Percentiles rank a stretch among this genome's conserved stretches.
Conservation (phyloP, 345 rosid species). For the Tarenaya hassleriana region DNA sequence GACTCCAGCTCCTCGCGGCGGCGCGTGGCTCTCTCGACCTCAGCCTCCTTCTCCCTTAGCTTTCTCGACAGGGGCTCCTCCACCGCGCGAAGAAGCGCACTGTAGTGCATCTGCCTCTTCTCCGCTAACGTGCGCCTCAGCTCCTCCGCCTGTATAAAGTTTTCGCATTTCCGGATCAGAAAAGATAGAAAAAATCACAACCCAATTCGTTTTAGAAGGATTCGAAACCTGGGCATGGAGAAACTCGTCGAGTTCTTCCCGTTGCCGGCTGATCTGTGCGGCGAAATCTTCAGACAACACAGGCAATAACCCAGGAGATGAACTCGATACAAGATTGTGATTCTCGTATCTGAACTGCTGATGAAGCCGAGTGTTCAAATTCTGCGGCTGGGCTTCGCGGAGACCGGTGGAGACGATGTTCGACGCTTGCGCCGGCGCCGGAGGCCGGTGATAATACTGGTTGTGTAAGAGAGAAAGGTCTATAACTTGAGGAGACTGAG, state of each 20-base stretch:
- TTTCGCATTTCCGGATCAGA: neutral
- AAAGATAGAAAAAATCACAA: neutral
- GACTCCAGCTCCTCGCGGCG: conserved; percentile 58
- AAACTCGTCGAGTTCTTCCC: conserved; percentile 59
- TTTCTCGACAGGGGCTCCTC: conserved; percentile 45
- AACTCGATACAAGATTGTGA: conserved; percentile 24
- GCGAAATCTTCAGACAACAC: conserved; percentile 37
- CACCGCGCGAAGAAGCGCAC: conserved; percentile 48
- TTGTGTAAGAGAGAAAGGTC: conserved; percentile 20
- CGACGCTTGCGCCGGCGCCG: conserved; percentile 19
- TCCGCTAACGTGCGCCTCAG: conserved; percentile 61
- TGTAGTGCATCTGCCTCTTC: conserved; percentile 56
- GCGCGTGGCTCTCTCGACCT: conserved; percentile 53
- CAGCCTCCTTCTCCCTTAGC: conserved; percentile 55
- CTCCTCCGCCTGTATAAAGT: conserved; percentile 45
- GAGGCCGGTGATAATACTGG: neutral
- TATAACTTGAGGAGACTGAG: conserved; percentile 21
- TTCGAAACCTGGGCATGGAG: conserved; percentile 57
- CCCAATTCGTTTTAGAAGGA: neutral
- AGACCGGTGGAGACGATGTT: conserved; percentile 61
- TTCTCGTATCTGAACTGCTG: neutral
- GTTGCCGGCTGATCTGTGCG: conserved; percentile 44
- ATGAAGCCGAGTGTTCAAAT: neutral
- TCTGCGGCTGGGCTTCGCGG: conserved; percentile 39
- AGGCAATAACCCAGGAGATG: neutral